Conservation (phyloP, 768 basidiomycete species). For the Chiua virens region DNA sequence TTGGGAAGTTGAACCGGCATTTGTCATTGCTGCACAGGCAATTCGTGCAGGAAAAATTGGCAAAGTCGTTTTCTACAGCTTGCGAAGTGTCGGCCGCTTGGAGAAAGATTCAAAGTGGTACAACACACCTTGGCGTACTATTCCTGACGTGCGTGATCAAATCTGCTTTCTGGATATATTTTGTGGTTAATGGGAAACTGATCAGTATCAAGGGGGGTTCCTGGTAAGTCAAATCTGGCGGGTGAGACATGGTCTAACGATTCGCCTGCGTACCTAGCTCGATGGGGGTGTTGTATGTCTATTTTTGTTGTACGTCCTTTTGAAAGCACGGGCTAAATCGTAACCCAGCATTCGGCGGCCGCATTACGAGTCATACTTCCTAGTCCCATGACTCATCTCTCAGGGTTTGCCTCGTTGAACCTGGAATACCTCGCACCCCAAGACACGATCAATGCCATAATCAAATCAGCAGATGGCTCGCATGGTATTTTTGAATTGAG, state of each 20-base stretch:
- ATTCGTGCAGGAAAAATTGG: slow-evolving; percentile 68
- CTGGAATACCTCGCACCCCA: slow-evolving; percentile 71
- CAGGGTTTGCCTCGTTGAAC: slow-evolving; percentile 67
- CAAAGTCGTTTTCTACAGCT: slow-evolving; percentile 65
- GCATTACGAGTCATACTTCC: slow-evolving; percentile 63
- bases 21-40: slow-evolving; percentile 39
- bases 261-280: slow-evolving; percentile 43
- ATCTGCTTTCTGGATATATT: not conserved
- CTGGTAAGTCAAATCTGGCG: slow-evolving; percentile 48
- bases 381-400: slow-evolving; percentile 49
- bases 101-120: slow-evolving; percentile 71
- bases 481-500: slow-evolving; percentile 65
- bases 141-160: slow-evolving; percentile 65
- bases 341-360: slow-evolving; percentile 60
- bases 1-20: slow-evolving; percentile 66
- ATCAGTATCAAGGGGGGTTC: slow-evolving; percentile 81
- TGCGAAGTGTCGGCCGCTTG: slow-evolving; percentile 50
- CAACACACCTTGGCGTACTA: slow-evolving; percentile 80
- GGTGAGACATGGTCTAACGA: not conserved
- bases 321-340: not conserved
- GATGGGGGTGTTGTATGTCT: slow-evolving; percentile 74
- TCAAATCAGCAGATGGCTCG: slow-evolving; percentile 45
- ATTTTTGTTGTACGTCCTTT: not conserved
- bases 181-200: not conserved
- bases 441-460: slow-evolving; percentile 70